A percentile compares a stretch with the other conserved stretches of the same genome.
Evolutionary conservation across 208 protist genomes (phyloP).

Genomic region (Histomonas meleagridis): DNA sequence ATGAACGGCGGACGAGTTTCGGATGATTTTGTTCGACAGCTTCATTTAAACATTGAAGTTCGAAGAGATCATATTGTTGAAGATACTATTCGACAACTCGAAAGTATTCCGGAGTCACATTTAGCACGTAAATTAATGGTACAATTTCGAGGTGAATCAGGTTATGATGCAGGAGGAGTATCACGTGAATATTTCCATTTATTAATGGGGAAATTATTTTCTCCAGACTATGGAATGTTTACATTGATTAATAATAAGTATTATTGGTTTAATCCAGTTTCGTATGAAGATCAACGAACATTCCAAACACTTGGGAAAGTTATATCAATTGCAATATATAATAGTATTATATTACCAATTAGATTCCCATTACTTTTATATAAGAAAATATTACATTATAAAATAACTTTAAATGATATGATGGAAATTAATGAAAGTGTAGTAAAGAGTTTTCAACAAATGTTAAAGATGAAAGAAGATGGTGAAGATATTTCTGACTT

Average conservation of each 20-base stretch:
- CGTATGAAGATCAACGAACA: slow-evolving; percentile 47
- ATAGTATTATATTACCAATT: slow-evolving; percentile 73
- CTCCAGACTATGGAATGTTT: slow-evolving; percentile 76
- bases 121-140: slow-evolving; percentile 69
- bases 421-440: slow-evolving; percentile 44
- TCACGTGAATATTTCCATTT: slow-evolving; percentile 86
- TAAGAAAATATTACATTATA: slow-evolving; percentile 40
- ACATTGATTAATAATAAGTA: slow-evolving; percentile 50
- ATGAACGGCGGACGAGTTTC: not conserved
- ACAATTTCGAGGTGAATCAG: slow-evolving; percentile 71
- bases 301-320: slow-evolving; percentile 45
- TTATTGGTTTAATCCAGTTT: slow-evolving; percentile 66
- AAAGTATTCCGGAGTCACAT: slow-evolving; percentile 39
- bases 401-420: slow-evolving; percentile 41
- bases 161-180: slow-evolving; percentile 77
- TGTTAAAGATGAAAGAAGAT: slow-evolving; percentile 36
- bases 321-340: slow-evolving; percentile 76
- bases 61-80: slow-evolving; percentile 25
- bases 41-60: not conserved
- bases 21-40: too few species aligned
- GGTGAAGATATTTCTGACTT: slow-evolving; percentile 10
- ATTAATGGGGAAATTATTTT: slow-evolving; percentile 68
- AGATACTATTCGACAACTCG: not conserved
- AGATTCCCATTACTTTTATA: slow-evolving; percentile 61
- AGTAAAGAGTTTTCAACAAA: not conserved